These are phyloP conservation scores for Mrakia hoshinonis DNA, from an alignment of 768 basidiomycete genomes.

Conservation along the genomic window DNA sequence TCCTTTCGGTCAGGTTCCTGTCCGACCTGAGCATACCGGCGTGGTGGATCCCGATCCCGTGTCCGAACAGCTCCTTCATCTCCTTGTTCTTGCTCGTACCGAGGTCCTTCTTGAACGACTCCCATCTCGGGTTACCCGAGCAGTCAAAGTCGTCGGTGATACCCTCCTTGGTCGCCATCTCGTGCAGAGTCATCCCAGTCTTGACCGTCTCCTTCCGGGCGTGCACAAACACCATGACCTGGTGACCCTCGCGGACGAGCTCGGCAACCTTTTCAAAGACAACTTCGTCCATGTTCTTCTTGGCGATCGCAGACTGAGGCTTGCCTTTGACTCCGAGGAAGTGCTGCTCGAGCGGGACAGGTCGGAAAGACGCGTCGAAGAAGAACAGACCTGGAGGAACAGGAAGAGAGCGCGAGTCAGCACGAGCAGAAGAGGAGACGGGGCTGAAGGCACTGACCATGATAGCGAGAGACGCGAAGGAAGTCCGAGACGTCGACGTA, in stretches of 20 bases:
- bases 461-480: constrained; percentile 43
- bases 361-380: constrained; percentile 95
- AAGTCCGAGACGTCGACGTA: constrained; percentile 95
- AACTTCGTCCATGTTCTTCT: constrained; percentile 76
- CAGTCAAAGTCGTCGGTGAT: constrained; percentile 68
- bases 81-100: constrained; percentile 83
- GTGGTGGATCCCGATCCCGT: constrained; percentile 67
- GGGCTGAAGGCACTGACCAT: background rate
- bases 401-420: background rate
- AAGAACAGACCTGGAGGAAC: constrained; percentile 70
- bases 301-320: constrained; percentile 59
- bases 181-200: constrained; percentile 68
- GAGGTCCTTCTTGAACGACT: constrained; percentile 66
- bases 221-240: constrained; percentile 99
- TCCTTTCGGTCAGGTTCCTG: constrained; percentile 84
- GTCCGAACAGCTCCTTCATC: constrained; percentile 86
- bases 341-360: constrained; percentile 93
- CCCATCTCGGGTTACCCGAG: constrained; percentile 67
- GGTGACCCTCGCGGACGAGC: constrained; percentile 82
- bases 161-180: constrained; percentile 64
- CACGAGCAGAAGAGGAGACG: too few species aligned
- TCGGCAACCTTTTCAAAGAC: constrained; percentile 84
- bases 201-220: constrained; percentile 97
- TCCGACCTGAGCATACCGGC: constrained; percentile 95
- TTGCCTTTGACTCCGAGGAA: constrained; percentile 92